Base-by-base conservation (phyloP, 2,329 filamentous ascomycete genomes). In the Emmonsiellopsis sp. region DNA sequence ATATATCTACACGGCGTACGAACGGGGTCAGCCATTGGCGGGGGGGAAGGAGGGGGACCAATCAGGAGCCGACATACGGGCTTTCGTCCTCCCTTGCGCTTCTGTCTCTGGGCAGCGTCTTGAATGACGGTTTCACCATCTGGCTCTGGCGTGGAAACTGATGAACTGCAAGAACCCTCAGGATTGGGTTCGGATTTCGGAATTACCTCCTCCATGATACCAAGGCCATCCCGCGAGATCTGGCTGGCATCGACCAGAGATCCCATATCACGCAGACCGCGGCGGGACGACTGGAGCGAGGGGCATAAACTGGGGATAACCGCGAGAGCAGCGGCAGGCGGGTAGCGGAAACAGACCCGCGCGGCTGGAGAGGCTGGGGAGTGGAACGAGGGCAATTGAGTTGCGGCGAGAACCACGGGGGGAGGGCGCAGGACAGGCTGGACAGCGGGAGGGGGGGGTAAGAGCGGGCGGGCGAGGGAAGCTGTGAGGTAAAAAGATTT, bases 71-170 rank as follows among this genome's bases (percentile, higher is more conserved):
- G 49, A 79, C 82, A 72, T 84, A 97, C 93, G 67, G 93, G 93
- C 77, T 97, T 98, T 67, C 93, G 85, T 57, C 93, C 93, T 66
- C 93, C 93, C 77, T 98, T 98, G 67, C 93, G 84, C 79, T 98
- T 98, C 68, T 91, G 90, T 49, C 70, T 71, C 60, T 74, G 73
- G 53, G 69, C 65, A n/a, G 69, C 64, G 55, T 76, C 73, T 58
- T 70, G 71, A 10, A 61, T 66, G 51, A 70, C 60, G 36, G 64
- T 61, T 55, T 70, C 67, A 51, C 66, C 70, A 55, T 74, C 72
- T 9, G 69, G 65, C 47, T 76, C 74, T 10, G 73, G 73, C 2
- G 72, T 73, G 43, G 74, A 77, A 49, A 70, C 68, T n/a, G 67
- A 64, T 32, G 71, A 73, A 56, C 69, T 72, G 62, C 70, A 69